Percentiles rank a stretch among this genome's conserved stretches.
Evolutionary conservation across 1,284 basidiomycete genomes (phyloP).

Genomic region (Malassezia pachydermatis): DNA sequence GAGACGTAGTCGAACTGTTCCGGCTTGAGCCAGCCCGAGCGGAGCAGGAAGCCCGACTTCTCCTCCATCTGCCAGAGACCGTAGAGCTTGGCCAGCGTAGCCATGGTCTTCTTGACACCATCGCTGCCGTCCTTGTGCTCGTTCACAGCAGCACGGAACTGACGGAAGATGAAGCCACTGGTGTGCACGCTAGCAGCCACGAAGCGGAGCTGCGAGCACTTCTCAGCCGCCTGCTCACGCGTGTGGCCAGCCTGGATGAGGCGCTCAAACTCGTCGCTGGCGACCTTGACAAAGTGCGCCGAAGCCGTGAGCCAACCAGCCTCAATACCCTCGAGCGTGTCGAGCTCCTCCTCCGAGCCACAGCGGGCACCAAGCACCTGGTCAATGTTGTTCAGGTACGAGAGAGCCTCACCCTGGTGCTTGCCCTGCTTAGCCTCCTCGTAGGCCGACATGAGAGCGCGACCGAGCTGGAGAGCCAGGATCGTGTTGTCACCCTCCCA

Average conservation of each 20-base stretch:
- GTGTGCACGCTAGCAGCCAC: slow-evolving; percentile 53
- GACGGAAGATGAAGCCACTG: slow-evolving; percentile 47
- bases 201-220: slow-evolving; percentile 54
- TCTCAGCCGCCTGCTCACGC: slow-evolving; percentile 54
- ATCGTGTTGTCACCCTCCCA: slow-evolving; percentile 57
- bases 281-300: slow-evolving; percentile 54
- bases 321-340: slow-evolving; percentile 52
- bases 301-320: slow-evolving; percentile 53
- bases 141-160: slow-evolving; percentile 44
- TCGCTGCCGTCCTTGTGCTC: slow-evolving; percentile 28
- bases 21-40: slow-evolving; percentile 50
- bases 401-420: slow-evolving; percentile 48
- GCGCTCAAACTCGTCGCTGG: slow-evolving; percentile 51
- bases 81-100: slow-evolving; percentile 37
- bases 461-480: slow-evolving; percentile 53
- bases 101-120: slow-evolving; percentile 37
- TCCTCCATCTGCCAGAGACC: slow-evolving; percentile 56
- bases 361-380: slow-evolving; percentile 50
- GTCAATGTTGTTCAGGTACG: slow-evolving; percentile 52
- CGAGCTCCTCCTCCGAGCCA: slow-evolving; percentile 45
- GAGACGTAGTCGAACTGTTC: slow-evolving; percentile 51
- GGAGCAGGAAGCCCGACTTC: slow-evolving; percentile 54
- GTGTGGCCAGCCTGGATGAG: slow-evolving; percentile 50
- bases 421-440: slow-evolving; percentile 52
- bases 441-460: slow-evolving; percentile 53